These are phyloP conservation scores for Pleurotus sapidus DNA, from an alignment of 768 basidiomycete species.

Conservation along the genomic window DNA sequence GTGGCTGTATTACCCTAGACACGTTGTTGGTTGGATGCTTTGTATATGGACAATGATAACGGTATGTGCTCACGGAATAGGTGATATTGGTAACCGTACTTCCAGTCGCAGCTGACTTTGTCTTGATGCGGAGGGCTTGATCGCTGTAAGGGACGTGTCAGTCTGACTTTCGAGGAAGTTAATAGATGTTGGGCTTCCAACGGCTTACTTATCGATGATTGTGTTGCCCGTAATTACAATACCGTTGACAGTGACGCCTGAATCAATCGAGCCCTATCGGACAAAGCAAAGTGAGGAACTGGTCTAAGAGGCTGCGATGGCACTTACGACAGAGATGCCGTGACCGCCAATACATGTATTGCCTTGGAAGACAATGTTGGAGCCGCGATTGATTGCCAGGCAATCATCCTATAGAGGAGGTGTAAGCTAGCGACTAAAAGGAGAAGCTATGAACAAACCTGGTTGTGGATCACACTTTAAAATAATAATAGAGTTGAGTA, in stretches of 20 bases:
- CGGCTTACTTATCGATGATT: constrained; percentile 48
- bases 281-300: constrained; percentile 20
- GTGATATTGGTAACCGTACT: constrained; percentile 48
- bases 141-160: constrained; percentile 25
- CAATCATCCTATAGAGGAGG: constrained; percentile 50
- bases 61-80: constrained; percentile 34
- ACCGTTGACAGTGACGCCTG: constrained; percentile 40
- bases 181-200: too few species aligned
- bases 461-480: constrained; percentile 2
- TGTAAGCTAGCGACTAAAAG: background rate
- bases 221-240: constrained; percentile 50
- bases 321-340: constrained; percentile 62
- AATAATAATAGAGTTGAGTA: background rate
- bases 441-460: background rate
- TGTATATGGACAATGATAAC: background rate
- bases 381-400: constrained; percentile 46
- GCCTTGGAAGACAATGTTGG: constrained; percentile 43
- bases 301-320: constrained; percentile 16
- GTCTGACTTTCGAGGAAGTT: too few species aligned
- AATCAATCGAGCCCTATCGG: constrained; percentile 53
- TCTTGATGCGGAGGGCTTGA: constrained; percentile 65
- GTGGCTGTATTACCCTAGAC: constrained; percentile 51
- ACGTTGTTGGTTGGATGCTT: background rate
- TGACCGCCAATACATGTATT: constrained; percentile 61
- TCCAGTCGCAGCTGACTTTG: constrained; percentile 37